Evolutionary conservation across 768 basidiomycete genomes (phyloP), one percentile per base, ranked within the genome.

Genomic region (Psilocybe subaeruginosa): DNA sequence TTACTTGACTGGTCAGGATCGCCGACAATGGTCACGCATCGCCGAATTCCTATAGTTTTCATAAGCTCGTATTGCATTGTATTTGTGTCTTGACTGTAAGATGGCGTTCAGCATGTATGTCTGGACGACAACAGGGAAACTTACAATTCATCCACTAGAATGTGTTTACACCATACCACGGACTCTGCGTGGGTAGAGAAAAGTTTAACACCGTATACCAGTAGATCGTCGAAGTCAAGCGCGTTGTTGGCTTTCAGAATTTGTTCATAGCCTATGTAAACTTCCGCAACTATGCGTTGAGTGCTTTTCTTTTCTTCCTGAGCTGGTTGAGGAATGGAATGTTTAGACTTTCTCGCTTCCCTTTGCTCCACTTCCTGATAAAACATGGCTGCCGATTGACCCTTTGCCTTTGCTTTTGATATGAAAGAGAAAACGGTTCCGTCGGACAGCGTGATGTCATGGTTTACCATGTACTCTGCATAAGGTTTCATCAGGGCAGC

Each of bases 1-100:
- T 46, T 65, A 88, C 89, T 95, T 0, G 92, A 93, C 70, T 96
- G 94, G 72, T 96, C 94, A 0, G 94, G 94, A 74, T 96, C 94
- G 0, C 94, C 94, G 2, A 96, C 93, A 43, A 95, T 83, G 3
- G 89, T 93, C 29, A 94, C 78, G 62, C 87, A 85, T 30, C 78
- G 74, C 6, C 69, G 74, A 3, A 77, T 67, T 0, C 87, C 90
- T 54, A 96, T 84, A 3, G 80, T 76, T 61, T 78, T 80, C 88
- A 95, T 90, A 23, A 95, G 82, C 59, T 89, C 81, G 71, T 94
- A 95, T 71, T 95, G 93, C 17, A 86, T 86, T 3, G 77, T 82
- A 65, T 94, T 95, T 0, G 92, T 94, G 72, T 95, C 93, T 74
- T 93, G 86, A 60, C 86, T 88, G 8, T 59, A 48, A 56, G 19